Conservation (phyloP, 2,329 filamentous ascomycete genomes). For the Amesomyces nigricolor region DNA sequence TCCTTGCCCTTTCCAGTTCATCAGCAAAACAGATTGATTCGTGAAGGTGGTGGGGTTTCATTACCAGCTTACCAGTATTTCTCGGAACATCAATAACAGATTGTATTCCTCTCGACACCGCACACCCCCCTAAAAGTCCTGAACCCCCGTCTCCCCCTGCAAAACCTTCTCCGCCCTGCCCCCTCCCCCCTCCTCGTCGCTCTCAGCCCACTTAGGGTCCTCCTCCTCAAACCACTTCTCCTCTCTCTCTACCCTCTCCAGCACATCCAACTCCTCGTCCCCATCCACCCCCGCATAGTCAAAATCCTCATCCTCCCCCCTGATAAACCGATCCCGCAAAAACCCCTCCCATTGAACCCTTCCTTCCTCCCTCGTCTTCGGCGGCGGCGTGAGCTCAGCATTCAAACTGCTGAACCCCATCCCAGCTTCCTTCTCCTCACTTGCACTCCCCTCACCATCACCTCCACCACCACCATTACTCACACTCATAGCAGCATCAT, state of each 20-base stretch:
- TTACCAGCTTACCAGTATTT: no score
- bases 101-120: no score
- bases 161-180: constrained; percentile 23
- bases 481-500: not conserved
- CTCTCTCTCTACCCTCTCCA: constrained; percentile 55
- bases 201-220: constrained; percentile 60
- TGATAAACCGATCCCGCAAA: constrained; percentile 68
- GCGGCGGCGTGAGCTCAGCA: constrained; percentile 45
- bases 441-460: not conserved
- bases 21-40: not conserved
- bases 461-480: not conserved
- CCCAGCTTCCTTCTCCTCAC: not conserved
- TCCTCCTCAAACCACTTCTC: constrained; percentile 79
- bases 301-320: constrained; percentile 71
- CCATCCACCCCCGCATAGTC: constrained; percentile 67
- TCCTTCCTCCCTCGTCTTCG: constrained; percentile 59
- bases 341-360: constrained; percentile 63
- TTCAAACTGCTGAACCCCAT: constrained; percentile 35
- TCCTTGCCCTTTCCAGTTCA: not conserved
- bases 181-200: constrained; percentile 27
- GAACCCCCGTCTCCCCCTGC: constrained; percentile 62
- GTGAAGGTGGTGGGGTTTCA: not conserved
- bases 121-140: constrained; percentile 56
- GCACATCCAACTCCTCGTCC: constrained; percentile 64
- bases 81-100: not conserved